Evolutionary conservation across 352 stramenopile species (phyloP), one percentile per base, ranked within the genome.

Genomic region (Phytophthora europaea): DNA sequence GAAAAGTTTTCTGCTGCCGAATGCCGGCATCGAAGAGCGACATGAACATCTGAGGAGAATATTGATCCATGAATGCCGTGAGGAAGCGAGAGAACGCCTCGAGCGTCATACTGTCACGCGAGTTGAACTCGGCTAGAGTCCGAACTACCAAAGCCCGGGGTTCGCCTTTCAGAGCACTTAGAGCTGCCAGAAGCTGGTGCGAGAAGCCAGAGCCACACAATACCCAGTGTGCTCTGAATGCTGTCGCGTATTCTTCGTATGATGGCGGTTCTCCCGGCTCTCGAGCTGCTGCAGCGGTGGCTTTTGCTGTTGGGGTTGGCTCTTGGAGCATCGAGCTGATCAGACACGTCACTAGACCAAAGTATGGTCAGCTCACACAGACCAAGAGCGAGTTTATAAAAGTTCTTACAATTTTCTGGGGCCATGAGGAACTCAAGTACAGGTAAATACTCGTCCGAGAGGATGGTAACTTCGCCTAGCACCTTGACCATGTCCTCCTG

Each of bases 41-140:
- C 43, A 93, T 60, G 47, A 90, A 73, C 22, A 73, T 50, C 60
- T 85, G 83, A 4, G 79, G 73, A 3, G 83, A 93, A 61, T 89
- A 90, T 65, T 93, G 82, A 34, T 93, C 85, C 81, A 94, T 93
- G 58, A 93, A 82, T 13, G 76, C 68, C 31, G 73, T 90, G 8
- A 92, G 57, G 57, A 93, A 90, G 0, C 88, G 78, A 4, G 78
- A 71, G 43, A 92, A 78, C 0, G 80, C 83, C 43, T 94, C 88
- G 4, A 92, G 70, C 12, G 80, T 90, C 88, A 94, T 93, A 13
- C 63, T 78, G 56, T 89, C 84, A 16, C 84, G 75, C 6, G 84
- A 87, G 31, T 88, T 78, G 58, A 81, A 93, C 9, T 69, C 54
- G 2, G 70, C 58, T 0, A 94, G 72, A 4, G 79, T 73, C 2